Evolutionary conservation across 2,329 filamentous ascomycete species (phyloP).

Genomic region (Fusarium verrucosum): DNA sequence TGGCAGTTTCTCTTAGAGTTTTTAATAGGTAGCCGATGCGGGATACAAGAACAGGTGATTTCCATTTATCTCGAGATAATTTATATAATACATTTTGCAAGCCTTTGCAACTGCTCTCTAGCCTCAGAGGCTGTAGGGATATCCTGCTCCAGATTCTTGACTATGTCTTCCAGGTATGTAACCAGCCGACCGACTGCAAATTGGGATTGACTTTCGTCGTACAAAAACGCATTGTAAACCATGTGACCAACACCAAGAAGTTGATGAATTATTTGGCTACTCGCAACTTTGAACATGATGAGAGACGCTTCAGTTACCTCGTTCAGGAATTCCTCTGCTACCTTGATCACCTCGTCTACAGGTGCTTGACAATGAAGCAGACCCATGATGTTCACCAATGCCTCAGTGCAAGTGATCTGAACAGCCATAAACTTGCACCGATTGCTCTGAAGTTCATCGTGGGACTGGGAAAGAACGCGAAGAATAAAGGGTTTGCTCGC

Average conservation of each 20-base stretch:
- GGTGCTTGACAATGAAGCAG: background rate
- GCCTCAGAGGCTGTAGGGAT: background rate
- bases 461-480: background rate
- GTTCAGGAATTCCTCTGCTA: background rate
- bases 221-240: conserved; percentile 1
- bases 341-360: background rate
- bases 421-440: background rate
- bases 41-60: background rate
- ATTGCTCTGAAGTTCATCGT: background rate
- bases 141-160: background rate
- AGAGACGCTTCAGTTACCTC: background rate
- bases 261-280: background rate
- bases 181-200: background rate
- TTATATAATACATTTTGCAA: background rate
- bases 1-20: rapidly evolving
- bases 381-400: background rate
- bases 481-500: background rate
- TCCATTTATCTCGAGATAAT: background rate
- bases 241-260: background rate
- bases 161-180: background rate
- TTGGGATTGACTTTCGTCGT: background rate
- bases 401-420: background rate
- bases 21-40: too few species aligned
- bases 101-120: background rate
- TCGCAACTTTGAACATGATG: background rate